Percentiles rank a stretch among this genome's conserved stretches.
Conservation (phyloP, 2,329 filamentous ascomycete genomes). For the Fusarium xylarioides region DNA sequence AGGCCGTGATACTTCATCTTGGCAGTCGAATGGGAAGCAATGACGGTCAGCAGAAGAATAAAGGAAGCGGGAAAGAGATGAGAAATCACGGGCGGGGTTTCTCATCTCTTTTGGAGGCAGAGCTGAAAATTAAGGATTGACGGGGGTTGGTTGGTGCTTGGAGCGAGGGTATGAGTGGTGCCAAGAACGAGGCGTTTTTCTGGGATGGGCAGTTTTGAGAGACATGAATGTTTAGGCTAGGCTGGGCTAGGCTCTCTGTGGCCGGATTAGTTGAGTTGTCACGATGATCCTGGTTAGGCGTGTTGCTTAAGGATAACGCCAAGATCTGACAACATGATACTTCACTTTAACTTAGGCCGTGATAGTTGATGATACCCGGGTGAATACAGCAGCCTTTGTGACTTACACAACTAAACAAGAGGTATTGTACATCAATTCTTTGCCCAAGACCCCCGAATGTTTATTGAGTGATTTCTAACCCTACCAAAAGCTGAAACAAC, state of each 20-base stretch:
- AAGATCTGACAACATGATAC: not conserved
- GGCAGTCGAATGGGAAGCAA: too few species aligned
- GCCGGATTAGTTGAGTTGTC: not conserved
- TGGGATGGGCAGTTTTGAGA: not conserved
- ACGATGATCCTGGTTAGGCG: not conserved
- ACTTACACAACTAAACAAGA: too few species aligned
- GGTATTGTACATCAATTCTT: too few species aligned
- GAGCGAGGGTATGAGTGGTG: slow-evolving; percentile 5
- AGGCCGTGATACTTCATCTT: not conserved
- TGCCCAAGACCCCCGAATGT: not conserved
- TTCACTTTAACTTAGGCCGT: too few species aligned
- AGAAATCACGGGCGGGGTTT: slow-evolving; percentile 4
- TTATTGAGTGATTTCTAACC: not conserved
- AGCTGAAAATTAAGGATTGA: slow-evolving; percentile 2
- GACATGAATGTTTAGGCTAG: not conserved
- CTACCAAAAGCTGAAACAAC: not conserved
- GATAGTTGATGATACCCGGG: too few species aligned
- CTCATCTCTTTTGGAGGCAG: not conserved
- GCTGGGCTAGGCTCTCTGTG: not conserved
- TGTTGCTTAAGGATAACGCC: not conserved
- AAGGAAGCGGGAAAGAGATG: not conserved
- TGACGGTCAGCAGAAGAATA: too few species aligned
- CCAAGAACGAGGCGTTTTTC: slow-evolving; percentile 15
- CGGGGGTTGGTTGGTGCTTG: not conserved
- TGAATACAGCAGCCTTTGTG: too few species aligned